Base-by-base conservation (phyloP, 148 eudicot genomes). In the Pharnaceum exiguum region DNA sequence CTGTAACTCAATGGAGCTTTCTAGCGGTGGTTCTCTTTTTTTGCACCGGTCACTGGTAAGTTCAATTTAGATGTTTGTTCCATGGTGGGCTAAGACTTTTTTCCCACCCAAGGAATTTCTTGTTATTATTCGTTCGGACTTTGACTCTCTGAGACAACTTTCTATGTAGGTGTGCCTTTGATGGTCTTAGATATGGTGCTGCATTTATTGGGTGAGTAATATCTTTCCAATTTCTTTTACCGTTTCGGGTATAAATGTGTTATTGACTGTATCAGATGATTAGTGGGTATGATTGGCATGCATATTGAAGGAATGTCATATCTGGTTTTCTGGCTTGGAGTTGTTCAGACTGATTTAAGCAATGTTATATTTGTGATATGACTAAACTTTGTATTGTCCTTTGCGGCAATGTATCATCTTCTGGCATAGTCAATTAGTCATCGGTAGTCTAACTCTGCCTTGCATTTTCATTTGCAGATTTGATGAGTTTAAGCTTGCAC, bases 11-110 rank as follows among this genome's bases (percentile, higher is more conserved):
- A 67, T 94, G 96, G 96, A 86, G 89, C 75, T 82, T 94, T 69
- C 55, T 86, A 21, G 84, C 91, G 48, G 76, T 80, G 48, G 78
- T 73, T 72, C 75, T 94, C 29, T 94, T 94, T 80, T 94, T 89
- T 78, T 68, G 84, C 77, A 86, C 93, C 17, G 96, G 96, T 47
- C 99, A 89, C 65, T 94, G 99, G 99, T 93, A 85, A 60, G 56
- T 51, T 37, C 57, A n/a, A n/a, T n/a, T n/a, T n/a, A n/a, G n/a
- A n/a, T n/a, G n/a, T n/a, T n/a, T n/a, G n/a, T n/a, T n/a, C n/a
- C n/a, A n/a, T n/a, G n/a, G n/a, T n/a, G n/a, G n/a, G n/a, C n/a
- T n/a, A n/a, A n/a, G n/a, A n/a, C n/a, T n/a, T n/a, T n/a, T n/a
- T n/a, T n/a, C n/a, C n/a, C n/a, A n/a, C n/a, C n/a, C n/a, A n/a